Evolutionary conservation across 768 basidiomycete species (phyloP).

Genomic region (Lactarius sp.): DNA sequence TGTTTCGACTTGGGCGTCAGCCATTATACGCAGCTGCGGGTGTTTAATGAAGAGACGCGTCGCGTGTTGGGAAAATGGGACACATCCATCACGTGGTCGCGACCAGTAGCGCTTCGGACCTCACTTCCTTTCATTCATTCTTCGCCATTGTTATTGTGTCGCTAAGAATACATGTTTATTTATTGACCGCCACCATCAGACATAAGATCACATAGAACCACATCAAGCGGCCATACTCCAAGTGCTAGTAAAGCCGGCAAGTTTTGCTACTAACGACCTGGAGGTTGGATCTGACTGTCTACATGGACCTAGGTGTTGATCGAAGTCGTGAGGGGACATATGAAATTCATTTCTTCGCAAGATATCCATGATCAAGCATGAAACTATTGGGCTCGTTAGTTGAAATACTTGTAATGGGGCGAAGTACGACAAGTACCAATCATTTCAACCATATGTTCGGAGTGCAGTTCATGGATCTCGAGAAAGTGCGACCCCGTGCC

Average conservation of each 20-base stretch:
- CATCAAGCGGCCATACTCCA: background rate
- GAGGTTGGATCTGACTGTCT: slow-evolving; percentile 18
- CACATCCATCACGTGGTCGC: slow-evolving; percentile 17
- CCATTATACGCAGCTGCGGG: background rate
- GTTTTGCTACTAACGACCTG: slow-evolving; percentile 14
- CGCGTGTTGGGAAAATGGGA: background rate
- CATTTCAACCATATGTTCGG: slow-evolving; percentile 17
- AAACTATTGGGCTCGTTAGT: slow-evolving; percentile 7
- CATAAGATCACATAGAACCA: background rate
- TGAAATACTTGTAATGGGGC: background rate
- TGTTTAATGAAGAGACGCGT: slow-evolving; percentile 11
- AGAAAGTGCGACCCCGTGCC: slow-evolving; percentile 16
- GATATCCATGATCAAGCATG: slow-evolving; percentile 25
- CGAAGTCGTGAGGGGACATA: slow-evolving; percentile 17
- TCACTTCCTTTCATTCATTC: background rate
- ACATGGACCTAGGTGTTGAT: slow-evolving; percentile 21
- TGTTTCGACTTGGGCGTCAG: slow-evolving; percentile 3
- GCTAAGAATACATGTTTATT: background rate
- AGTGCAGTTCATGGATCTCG: slow-evolving; percentile 11
- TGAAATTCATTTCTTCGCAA: slow-evolving; percentile 22
- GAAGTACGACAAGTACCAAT: slow-evolving; percentile 11
- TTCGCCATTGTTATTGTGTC: background rate
- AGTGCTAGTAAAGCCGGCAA: slow-evolving; percentile 1
- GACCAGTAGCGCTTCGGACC: background rate
- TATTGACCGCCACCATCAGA: background rate